These are phyloP conservation scores for Porodaedalea pini DNA, from an alignment of 1,284 basidiomycete species.

Conservation along the genomic window DNA sequence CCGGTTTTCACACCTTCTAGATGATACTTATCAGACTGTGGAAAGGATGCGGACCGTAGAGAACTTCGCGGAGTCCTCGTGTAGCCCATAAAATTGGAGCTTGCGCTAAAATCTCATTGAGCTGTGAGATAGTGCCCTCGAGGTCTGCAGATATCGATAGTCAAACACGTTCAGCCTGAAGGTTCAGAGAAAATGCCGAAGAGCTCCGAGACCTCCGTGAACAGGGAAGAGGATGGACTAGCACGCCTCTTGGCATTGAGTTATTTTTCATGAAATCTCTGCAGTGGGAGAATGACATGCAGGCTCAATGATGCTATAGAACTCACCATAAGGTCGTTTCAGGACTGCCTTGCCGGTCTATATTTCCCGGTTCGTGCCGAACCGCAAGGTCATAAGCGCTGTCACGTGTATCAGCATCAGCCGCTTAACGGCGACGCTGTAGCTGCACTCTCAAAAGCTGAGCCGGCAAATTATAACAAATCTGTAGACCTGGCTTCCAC, in stretches of 20 bases:
- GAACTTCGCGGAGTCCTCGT: conserved; percentile 4
- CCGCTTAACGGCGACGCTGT: no score
- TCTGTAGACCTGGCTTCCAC: no score
- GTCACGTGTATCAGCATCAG: no score
- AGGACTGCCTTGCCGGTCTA: neutral
- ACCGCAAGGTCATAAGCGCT: no score
- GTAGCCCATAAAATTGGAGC: neutral
- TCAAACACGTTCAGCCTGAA: neutral
- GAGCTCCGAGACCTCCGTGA: conserved; percentile 1
- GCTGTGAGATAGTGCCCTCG: neutral
- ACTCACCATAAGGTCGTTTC: neutral
- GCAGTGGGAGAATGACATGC: neutral
- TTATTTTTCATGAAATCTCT: neutral
- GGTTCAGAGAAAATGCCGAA: neutral
- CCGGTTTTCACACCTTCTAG: neutral
- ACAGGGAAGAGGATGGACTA: neutral
- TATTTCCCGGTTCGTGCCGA: no score
- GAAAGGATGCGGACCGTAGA: neutral
- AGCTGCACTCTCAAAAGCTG: no score
- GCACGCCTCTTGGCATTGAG: neutral
- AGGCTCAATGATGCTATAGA: neutral
- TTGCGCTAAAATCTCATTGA: neutral
- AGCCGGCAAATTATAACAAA: no score
- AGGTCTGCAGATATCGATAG: conserved; percentile 4
- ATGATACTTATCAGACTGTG: neutral